Base-by-base conservation (phyloP, 2,329 filamentous ascomycete genomes). In the Aspergillus sp. region DNA sequence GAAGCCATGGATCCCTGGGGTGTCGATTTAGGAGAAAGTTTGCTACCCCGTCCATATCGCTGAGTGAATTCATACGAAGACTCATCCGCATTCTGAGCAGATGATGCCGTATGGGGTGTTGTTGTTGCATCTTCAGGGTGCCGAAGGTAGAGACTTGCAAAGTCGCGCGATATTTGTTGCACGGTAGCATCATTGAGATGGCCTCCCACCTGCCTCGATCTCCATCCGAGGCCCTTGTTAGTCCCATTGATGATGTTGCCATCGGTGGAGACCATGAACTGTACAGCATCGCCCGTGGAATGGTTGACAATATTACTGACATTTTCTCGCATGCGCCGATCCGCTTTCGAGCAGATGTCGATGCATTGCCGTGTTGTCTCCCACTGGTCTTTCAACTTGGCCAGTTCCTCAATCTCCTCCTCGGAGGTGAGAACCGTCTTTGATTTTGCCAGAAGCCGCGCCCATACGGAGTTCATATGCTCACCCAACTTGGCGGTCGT, bases 211-310 rank as follows among this genome's bases (percentile, higher is more conserved):
- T 74, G 70, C 60, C 68, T 72, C 18, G 60, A 66, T 59, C 68
- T 71, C 68, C 67, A 71, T 20, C 62, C 62, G 26, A 64, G 9
- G 7, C 60, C 62, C n/a, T 63, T 62, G 57, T 74, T 75, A 57
- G 58, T 74, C 41, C 71, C 68, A 51, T 72, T 66, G 53, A 74
- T 59, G 30, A 66, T 59, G 34, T 70, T 66, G n/a, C 68, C 69
- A 56, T 71, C 68, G 11, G 71, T 67, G 36, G 72, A 76, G 45
- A 74, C 70, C 71, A 75, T 74, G 52, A 74, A 72, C 52, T 74
- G 71, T 7, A 75, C 38, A 32, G 71, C 62, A 53, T 74, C 71
- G 13, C 73, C 71, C 13, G 67, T 72, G 39, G 64, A 68, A 48
- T 74, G 65, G 48, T 75, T 75, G 18, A 73, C 70, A 58, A 76